A percentile compares a stretch with the other conserved stretches of the same genome.
Conservation (phyloP, 371 early-diverging fungal genomes). For the Mucor saturninus region DNA sequence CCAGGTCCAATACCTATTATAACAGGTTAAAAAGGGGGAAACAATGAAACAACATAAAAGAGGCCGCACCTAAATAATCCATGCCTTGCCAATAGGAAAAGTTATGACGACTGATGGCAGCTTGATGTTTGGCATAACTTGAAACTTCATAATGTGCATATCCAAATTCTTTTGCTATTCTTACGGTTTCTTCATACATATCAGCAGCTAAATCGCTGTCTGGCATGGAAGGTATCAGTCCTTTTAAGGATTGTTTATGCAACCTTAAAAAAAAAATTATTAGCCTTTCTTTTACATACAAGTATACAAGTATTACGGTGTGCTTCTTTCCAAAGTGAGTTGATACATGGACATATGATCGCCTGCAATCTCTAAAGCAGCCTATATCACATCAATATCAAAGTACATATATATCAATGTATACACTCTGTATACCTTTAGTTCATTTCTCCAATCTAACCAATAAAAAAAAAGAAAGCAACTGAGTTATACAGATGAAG, state of each 20-base stretch:
- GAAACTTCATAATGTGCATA: constrained; percentile 89
- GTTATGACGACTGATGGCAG: constrained; percentile 75
- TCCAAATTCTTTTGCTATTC: constrained; percentile 50
- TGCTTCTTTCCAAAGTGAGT: constrained; percentile 84
- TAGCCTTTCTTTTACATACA: too few relatives aligned
- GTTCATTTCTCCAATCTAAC: constrained; percentile 67
- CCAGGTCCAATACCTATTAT: constrained; percentile 80
- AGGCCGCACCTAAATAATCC: constrained; percentile 71
- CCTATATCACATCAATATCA: constrained; percentile 15
- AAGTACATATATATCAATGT: neutral
- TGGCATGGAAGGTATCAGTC: constrained; percentile 47
- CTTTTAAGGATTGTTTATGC: constrained; percentile 54
- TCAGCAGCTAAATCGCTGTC: constrained; percentile 64
- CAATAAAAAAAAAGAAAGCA: neutral
- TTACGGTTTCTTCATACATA: constrained; percentile 75
- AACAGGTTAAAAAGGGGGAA: neutral
- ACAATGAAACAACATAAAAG: neutral
- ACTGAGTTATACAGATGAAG: neutral
- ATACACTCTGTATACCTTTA: constrained; percentile 39
- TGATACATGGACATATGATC: constrained; percentile 84
- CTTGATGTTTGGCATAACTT: constrained; percentile 60
- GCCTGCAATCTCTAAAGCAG: constrained; percentile 60
- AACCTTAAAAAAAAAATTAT: constrained; percentile 39
- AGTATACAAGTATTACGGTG: constrained; percentile 51
- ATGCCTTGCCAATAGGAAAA: constrained; percentile 83